phyloP scores from a whole-genome alignment of 495 filamentous ascomycete species.

The Massariosphaeria phaeospora region DNA sequence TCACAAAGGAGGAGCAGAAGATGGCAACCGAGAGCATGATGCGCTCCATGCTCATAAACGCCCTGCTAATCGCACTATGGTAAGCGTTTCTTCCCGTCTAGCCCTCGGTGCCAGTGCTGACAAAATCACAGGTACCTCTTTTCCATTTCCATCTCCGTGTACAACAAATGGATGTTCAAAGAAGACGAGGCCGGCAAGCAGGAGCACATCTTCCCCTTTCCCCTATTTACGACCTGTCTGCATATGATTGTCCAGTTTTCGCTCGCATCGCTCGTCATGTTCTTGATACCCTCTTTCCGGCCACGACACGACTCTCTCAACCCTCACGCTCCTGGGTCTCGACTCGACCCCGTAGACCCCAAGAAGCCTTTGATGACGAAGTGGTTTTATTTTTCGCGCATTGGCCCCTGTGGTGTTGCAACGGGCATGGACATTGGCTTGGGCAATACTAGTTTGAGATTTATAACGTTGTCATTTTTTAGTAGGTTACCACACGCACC shows the following conservation, averaged over 20 bases:
- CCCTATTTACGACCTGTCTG: constrained; percentile 88
- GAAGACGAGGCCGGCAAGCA: constrained; percentile 49
- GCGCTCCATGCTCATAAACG: constrained; percentile 64
- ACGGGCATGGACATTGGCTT: constrained; percentile 95
- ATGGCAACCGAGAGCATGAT: constrained; percentile 67
- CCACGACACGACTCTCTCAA: constrained; percentile 53
- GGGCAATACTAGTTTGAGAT: constrained; percentile 91
- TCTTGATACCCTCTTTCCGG: constrained; percentile 75
- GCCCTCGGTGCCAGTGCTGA: not conserved
- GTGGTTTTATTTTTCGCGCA: constrained; percentile 85
- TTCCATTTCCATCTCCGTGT: constrained; percentile 90
- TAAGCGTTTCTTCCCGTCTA: constrained; percentile 35
- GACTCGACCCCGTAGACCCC: constrained; percentile 44
- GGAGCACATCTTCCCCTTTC: constrained; percentile 71
- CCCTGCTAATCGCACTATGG: constrained; percentile 76
- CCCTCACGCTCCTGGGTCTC: constrained; percentile 42
- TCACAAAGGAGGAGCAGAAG: constrained; percentile 60
- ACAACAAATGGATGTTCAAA: constrained; percentile 99
- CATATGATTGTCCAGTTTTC: constrained; percentile 97
- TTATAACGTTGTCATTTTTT: constrained; percentile 94
- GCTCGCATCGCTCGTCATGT: constrained; percentile 73
- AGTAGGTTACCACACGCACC: constrained; percentile 57
- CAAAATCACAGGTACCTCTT: constrained; percentile 60
- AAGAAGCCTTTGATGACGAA: constrained; percentile 80
- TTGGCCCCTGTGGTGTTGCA: constrained; percentile 87